Percentiles rank a stretch among this genome's conserved stretches.
phyloP scores from a whole-genome alignment of 768 basidiomycete genomes.

The Lactarius sanguifluus region DNA sequence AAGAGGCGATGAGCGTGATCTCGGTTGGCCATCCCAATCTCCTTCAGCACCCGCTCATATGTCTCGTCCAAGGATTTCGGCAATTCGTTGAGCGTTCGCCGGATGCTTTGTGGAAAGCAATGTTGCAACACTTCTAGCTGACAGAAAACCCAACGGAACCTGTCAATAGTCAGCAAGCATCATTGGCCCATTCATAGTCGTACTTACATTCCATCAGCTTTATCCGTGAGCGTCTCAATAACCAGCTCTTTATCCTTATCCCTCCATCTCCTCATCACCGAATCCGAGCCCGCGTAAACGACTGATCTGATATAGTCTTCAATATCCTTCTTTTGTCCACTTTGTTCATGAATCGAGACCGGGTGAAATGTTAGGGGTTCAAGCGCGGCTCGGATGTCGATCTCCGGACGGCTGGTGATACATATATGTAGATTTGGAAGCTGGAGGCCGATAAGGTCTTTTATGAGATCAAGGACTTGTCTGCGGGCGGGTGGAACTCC shows the following conservation, averaged over 20 bases:
- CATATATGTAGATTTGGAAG: not conserved
- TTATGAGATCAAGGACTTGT: not conserved
- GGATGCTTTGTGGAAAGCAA: not conserved
- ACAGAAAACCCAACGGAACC: not conserved
- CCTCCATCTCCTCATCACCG: constrained; percentile 1
- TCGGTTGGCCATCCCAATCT: not conserved
- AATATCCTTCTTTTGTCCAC: not conserved
- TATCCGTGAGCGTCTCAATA: not conserved
- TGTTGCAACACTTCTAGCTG: not conserved
- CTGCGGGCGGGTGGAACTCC: not conserved
- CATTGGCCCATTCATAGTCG: not conserved
- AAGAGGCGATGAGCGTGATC: not conserved
- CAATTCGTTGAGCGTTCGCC: not conserved
- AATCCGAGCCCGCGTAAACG: not conserved
- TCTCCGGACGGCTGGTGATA: not conserved
- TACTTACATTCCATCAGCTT: not conserved
- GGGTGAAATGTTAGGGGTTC: not conserved
- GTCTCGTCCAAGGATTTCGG: not conserved
- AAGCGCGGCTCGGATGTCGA: not conserved
- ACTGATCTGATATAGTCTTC: not conserved
- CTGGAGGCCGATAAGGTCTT: not conserved
- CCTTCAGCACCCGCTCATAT: not conserved
- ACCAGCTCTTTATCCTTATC: not conserved
- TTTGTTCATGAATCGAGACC: not conserved
- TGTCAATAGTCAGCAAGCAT: not conserved